A percentile compares a stretch with the other conserved stretches of the same genome.
These are phyloP conservation scores for Teunomyces atbi DNA, from an alignment of 805 yeast species.

Conservation along the genomic window DNA sequence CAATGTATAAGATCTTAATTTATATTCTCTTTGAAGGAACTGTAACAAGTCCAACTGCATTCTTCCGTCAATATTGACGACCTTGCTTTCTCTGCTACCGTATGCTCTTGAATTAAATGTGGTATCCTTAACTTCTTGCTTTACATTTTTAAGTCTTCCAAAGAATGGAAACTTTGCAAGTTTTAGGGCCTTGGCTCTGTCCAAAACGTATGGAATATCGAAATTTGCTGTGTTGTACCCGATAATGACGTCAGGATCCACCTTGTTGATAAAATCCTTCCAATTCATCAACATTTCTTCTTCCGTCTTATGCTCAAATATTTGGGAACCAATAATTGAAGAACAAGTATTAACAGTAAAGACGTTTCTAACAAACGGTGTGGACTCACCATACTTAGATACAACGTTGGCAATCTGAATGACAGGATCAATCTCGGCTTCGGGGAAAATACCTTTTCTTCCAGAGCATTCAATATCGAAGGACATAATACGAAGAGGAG, in stretches of 20 bases:
- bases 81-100: conserved; percentile 93
- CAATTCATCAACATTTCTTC: conserved; percentile 80
- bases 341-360: conserved; percentile 91
- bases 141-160: conserved; percentile 66
- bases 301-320: conserved; percentile 72
- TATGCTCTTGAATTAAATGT: conserved; percentile 92
- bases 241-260: conserved; percentile 94
- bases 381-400: conserved; percentile 73
- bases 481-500: conserved; percentile 89
- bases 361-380: conserved; percentile 91
- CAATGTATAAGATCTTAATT: conserved; percentile 88
- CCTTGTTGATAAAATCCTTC: conserved; percentile 79
- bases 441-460: conserved; percentile 94
- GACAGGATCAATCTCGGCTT: conserved; percentile 88
- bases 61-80: conserved; percentile 91
- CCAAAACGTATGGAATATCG: conserved; percentile 89
- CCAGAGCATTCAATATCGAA: conserved; percentile 99
- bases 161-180: conserved; percentile 77
- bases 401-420: conserved; percentile 97
- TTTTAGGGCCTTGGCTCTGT: conserved; percentile 76
- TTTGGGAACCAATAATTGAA: conserved; percentile 91
- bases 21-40: conserved; percentile 91
- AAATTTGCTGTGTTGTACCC: conserved; percentile 95
- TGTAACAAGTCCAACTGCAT: conserved; percentile 92
- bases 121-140: conserved; percentile 78